Percentiles rank a stretch among this genome's conserved stretches.
These are phyloP conservation scores for Lanmaoa pseudosensibilis DNA, from an alignment of 768 basidiomycete genomes.

Conservation along the genomic window DNA sequence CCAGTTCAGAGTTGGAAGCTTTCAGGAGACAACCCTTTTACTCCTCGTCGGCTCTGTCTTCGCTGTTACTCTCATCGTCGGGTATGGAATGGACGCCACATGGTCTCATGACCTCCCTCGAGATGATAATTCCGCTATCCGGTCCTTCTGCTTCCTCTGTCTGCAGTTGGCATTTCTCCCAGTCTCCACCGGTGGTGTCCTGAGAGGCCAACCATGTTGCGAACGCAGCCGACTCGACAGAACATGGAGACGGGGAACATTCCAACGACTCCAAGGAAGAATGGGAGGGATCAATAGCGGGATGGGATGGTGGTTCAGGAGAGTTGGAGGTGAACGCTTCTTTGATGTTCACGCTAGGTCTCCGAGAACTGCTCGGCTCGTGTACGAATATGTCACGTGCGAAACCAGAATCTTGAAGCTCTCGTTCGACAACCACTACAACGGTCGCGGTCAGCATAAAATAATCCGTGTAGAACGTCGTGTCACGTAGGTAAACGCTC, in stretches of 20 bases:
- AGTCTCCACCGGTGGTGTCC: not conserved
- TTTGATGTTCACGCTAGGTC: not conserved
- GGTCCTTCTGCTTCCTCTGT: not conserved
- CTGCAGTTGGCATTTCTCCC: not conserved
- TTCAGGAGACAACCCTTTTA: not conserved
- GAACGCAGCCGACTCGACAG: not conserved
- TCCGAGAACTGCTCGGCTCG: not conserved
- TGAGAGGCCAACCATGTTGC: constrained; percentile 2
- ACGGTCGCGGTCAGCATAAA: not conserved
- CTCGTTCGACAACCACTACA: constrained; percentile 17
- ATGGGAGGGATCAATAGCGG: not conserved
- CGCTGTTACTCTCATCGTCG: not conserved
- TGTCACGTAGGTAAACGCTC: not conserved
- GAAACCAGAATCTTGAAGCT: constrained; percentile 19
- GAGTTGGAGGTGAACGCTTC: not conserved
- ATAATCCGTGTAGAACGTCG: too few species aligned
- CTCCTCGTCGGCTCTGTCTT: not conserved
- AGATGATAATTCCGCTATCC: not conserved
- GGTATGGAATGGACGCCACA: not conserved
- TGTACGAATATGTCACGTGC: constrained; percentile 15
- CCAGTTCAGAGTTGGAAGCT: not conserved
- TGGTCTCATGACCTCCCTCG: not conserved
- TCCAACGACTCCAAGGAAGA: not conserved
- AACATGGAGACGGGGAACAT: not conserved
- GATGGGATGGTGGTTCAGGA: not conserved